A percentile compares a stretch with the other conserved stretches of the same genome.
These are phyloP conservation scores for Arctium minus DNA, from an alignment of 129 eudicot species.

Conservation along the genomic window DNA sequence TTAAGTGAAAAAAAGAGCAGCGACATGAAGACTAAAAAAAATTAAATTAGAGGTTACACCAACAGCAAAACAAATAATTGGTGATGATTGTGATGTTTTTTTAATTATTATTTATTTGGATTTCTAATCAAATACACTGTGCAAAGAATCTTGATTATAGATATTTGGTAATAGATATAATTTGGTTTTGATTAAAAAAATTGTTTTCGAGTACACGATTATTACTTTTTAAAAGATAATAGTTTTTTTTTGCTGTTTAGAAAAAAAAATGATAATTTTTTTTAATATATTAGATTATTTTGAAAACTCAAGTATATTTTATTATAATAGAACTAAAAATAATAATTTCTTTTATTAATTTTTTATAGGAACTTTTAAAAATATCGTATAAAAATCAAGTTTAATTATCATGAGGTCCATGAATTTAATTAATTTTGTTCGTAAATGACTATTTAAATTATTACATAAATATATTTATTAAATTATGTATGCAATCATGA, in stretches of 20 bases:
- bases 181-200: not conserved
- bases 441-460: not conserved
- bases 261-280: too few species aligned
- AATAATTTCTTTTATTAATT: not conserved
- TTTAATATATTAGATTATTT: not conserved
- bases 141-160: slow-evolving; percentile 32
- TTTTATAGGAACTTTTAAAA: not conserved
- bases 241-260: not conserved
- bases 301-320: not conserved
- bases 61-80: slow-evolving; percentile 34
- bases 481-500: too few species aligned
- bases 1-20: not conserved
- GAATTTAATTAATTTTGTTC: not conserved
- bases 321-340: too few species aligned
- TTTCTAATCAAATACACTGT: slow-evolving; percentile 10
- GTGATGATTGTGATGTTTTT: slow-evolving; percentile 22
- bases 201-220: not conserved
- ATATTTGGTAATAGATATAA: slow-evolving; percentile 12
- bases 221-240: not conserved
- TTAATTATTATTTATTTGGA: slow-evolving; percentile 4
- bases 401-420: not conserved
- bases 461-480: not conserved
- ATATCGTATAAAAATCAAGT: not conserved
- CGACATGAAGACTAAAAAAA: not conserved
- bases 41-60: slow-evolving; percentile 27